These are phyloP conservation scores for Ogataea pilisensis DNA, from an alignment of 805 yeast species.

Conservation along the genomic window DNA sequence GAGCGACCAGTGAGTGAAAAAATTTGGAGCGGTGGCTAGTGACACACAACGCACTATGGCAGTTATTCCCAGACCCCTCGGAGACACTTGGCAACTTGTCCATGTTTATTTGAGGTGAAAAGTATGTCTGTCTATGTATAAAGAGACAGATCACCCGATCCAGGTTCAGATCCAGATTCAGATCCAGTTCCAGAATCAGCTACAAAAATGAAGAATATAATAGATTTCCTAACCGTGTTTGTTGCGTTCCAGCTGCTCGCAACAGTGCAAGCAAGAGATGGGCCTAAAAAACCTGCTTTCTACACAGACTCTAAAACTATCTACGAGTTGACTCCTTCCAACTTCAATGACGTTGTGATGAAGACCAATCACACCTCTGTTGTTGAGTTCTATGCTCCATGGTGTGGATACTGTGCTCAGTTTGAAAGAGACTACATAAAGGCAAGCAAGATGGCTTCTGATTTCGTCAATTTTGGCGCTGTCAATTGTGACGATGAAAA, in stretches of 20 bases:
- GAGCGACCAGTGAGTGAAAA: no score
- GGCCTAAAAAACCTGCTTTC: constrained; percentile 9
- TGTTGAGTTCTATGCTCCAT: constrained; percentile 92
- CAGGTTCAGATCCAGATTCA: no score
- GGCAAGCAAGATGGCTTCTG: constrained; percentile 56
- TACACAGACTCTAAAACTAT: constrained; percentile 24
- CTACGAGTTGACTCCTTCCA: constrained; percentile 29
- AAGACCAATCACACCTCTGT: constrained; percentile 73
- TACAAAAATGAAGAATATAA: not conserved
- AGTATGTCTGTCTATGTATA: no score
- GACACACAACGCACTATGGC: no score
- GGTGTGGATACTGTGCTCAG: constrained; percentile 94
- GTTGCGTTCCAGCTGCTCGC: not conserved
- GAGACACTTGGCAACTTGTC: no score
- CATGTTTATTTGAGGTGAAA: no score
- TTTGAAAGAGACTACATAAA: constrained; percentile 61
- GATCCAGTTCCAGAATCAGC: no score
- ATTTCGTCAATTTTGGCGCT: constrained; percentile 65
- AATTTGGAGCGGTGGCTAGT: no score
- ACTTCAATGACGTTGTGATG: constrained; percentile 63
- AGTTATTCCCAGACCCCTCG: no score
- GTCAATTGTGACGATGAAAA: constrained; percentile 76
- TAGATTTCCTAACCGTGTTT: not conserved
- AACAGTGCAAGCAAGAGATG: not conserved
- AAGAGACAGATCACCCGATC: no score